Evolutionary conservation across 805 yeast species (phyloP).

Genomic region (Hanseniaspora meyeri): DNA sequence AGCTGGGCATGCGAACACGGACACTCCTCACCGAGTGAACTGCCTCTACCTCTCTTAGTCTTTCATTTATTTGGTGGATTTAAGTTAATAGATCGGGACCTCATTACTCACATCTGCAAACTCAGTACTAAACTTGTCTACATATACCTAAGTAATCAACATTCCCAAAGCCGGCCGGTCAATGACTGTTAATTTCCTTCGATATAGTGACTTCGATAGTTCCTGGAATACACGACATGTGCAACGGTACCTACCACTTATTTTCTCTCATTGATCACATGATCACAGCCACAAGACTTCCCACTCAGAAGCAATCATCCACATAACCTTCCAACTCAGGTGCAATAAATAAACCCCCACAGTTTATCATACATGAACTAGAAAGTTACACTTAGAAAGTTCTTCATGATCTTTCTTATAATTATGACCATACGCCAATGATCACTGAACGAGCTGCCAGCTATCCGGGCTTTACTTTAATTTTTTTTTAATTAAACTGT

Average conservation of each 20-base stretch:
- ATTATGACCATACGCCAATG: background rate
- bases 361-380: background rate
- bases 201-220: background rate
- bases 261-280: background rate
- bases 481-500: background rate
- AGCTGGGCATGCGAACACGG: background rate
- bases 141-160: background rate
- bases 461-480: background rate
- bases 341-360: background rate
- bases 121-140: background rate
- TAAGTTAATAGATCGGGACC: background rate
- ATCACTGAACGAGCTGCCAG: background rate
- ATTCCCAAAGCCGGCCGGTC: conserved; percentile 1
- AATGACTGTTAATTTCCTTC: background rate
- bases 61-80: background rate
- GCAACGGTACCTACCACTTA: background rate
- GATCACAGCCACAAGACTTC: background rate
- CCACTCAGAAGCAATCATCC: background rate
- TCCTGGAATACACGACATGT: background rate
- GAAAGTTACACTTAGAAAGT: background rate
- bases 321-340: background rate
- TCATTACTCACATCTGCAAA: background rate
- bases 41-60: background rate
- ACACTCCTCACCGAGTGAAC: background rate
- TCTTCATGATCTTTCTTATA: background rate